Base-by-base conservation (phyloP, 2,329 filamentous ascomycete genomes). In the Fusarium newnesense region DNA sequence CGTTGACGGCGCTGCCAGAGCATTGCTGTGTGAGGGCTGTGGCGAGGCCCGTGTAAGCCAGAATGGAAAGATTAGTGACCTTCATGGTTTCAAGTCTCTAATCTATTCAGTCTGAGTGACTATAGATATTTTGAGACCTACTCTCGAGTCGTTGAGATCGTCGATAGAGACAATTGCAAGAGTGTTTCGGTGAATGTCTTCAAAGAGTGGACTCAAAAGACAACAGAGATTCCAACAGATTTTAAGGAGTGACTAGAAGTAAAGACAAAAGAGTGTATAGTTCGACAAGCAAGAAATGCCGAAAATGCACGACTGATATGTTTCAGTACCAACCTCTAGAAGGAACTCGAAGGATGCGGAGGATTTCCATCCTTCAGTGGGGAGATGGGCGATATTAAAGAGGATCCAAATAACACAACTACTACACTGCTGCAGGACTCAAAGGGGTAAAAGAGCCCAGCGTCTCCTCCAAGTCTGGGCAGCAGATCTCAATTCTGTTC, bases 11-110 rank as follows among this genome's bases (percentile, higher is more conserved):
- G 10, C 39, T 78, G 39, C 81, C 82, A 9, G 78, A 77, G 74
- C 83, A 85, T 70, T 83, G 79, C 60, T 81, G 79, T 9, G 75
- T 78, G 18, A 79, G 66, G 49, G 80, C 81, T 32, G 79, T 74
- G 28, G 77, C 77, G 73, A 80, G 63, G 68, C 79, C 70, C 60
- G 77, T 75, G 46, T 76, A 75, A 63, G 77, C 77, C 64, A 82
- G 74, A 21, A 81, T 39, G 24, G 74, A 56, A 21, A 76, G 52
- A n/a, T 73, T 65, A 4, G 75, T 69, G 62, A 76, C 72, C 76
- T 80, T 83, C 81, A 83, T 83, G n/a, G 12, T 70, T 30, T 15
- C 54, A 30, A 49, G n/a, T 50, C 59, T 49, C 39, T 62, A 21
- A 37, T 15, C 36, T 52, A 21, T 30, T 44, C 9, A 52, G 15